A percentile compares a stretch with the other conserved stretches of the same genome.
phyloP scores from a whole-genome alignment of 176 grass and related monocot genomes.

The Juncus inflexus region DNA sequence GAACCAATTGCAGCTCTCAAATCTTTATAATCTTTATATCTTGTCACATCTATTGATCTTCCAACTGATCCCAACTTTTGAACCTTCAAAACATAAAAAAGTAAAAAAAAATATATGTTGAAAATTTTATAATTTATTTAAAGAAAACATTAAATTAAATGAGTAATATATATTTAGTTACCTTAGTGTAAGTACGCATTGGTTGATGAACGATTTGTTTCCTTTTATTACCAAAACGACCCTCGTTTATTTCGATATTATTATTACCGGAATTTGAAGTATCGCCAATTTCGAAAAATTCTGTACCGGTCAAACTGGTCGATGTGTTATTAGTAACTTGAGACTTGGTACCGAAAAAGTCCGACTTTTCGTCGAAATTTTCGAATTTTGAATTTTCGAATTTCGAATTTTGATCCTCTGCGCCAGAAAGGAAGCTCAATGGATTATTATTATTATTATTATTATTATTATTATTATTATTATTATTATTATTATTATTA shows the following conservation, averaged over 20 bases:
- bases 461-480: conserved; percentile 25
- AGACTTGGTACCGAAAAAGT: conserved; percentile 18
- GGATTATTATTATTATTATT: conserved; percentile 32
- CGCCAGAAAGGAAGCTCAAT: conserved; percentile 53
- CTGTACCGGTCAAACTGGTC: conserved; percentile 10
- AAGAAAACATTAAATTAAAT: neutral
- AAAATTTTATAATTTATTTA: neutral
- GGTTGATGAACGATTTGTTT: conserved; percentile 50
- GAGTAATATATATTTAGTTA: conserved; percentile 7
- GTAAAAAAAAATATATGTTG: conserved; percentile 17
- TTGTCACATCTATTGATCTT: conserved; percentile 94
- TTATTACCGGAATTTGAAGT: conserved; percentile 57
- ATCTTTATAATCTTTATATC: conserved; percentile 81
- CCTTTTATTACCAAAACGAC: conserved; percentile 40
- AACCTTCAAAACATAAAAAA: conserved; percentile 41
- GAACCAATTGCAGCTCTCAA: conserved; percentile 71
- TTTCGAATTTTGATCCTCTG: conserved; percentile 6
- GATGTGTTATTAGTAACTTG: conserved; percentile 29
- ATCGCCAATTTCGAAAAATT: conserved; percentile 46
- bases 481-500: conserved; percentile 19
- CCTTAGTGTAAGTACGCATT: conserved; percentile 92
- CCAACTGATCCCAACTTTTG: conserved; percentile 93
- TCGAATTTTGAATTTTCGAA: too few relatives aligned
- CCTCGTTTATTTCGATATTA: conserved; percentile 41
- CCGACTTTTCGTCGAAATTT: neutral